A percentile compares a stretch with the other conserved stretches of the same genome.
Evolutionary conservation across 192 early-diverging fungal genomes (phyloP).

Genomic region (Entomortierella chlamydospora): DNA sequence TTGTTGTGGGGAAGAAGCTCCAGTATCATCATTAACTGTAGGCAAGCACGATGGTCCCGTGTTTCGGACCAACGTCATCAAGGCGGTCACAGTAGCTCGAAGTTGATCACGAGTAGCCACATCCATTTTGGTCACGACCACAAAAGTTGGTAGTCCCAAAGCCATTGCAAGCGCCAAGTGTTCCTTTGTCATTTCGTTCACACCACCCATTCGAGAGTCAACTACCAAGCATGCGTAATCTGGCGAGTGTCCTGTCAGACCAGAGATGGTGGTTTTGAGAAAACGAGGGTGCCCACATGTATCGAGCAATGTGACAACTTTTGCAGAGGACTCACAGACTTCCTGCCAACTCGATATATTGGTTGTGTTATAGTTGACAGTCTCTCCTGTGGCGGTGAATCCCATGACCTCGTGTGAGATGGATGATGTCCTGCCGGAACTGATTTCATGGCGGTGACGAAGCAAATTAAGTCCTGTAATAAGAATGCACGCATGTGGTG

Average conservation of each 20-base stretch:
- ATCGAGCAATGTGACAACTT: conserved; percentile 88
- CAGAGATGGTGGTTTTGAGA: conserved; percentile 90
- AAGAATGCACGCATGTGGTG: too few species aligned
- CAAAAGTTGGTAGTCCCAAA: conserved; percentile 84
- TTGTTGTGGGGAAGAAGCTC: conserved; percentile 8
- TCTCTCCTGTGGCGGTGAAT: conserved; percentile 73
- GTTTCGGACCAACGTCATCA: conserved; percentile 63
- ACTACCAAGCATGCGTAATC: conserved; percentile 91
- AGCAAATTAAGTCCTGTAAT: conserved; percentile 78
- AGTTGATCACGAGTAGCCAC: conserved; percentile 65
- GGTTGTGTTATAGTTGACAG: conserved; percentile 82
- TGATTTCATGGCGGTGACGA: conserved; percentile 92
- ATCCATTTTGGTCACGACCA: conserved; percentile 91
- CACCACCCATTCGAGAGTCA: conserved; percentile 71
- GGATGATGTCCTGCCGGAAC: conserved; percentile 91
- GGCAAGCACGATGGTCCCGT: conserved; percentile 53
- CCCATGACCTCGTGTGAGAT: conserved; percentile 90
- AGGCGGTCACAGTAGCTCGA: conserved; percentile 55
- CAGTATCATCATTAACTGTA: conserved; percentile 54
- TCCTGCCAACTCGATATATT: conserved; percentile 81
- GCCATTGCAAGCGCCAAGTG: conserved; percentile 85
- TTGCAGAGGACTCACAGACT: conserved; percentile 77
- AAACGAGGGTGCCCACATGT: conserved; percentile 92
- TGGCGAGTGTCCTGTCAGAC: conserved; percentile 88
- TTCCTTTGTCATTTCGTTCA: conserved; percentile 79